phyloP scores from a whole-genome alignment of 192 early-diverging fungal species.

The Umbelopsis vinacea region DNA sequence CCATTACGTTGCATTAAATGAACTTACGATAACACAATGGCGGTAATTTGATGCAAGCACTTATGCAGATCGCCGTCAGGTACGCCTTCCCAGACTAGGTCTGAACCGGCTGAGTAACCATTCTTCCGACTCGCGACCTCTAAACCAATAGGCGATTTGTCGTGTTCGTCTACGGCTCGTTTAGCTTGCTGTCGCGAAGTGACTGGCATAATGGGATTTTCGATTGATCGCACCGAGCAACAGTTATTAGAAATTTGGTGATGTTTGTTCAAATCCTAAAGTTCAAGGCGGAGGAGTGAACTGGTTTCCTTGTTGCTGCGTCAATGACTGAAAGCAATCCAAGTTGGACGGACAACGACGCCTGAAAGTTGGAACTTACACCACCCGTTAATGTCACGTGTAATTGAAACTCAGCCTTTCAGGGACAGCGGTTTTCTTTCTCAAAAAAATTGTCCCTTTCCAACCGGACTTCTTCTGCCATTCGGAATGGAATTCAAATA shows the following conservation, averaged over 20 bases:
- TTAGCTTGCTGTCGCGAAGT: slow-evolving; percentile 18
- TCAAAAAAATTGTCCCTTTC: neutral
- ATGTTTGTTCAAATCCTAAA: neutral
- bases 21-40: slow-evolving; percentile 9
- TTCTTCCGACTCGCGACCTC: neutral
- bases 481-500: slow-evolving; percentile 28
- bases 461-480: neutral
- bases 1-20: too few relatives aligned
- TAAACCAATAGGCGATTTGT: slow-evolving; percentile 1
- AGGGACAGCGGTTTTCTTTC: neutral
- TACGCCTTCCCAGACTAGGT: neutral
- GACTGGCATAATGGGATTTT: slow-evolving; percentile 18
- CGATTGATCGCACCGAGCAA: slow-evolving; percentile 4
- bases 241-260: neutral
- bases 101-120: neutral
- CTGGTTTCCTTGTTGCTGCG: neutral
- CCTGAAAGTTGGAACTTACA: too few relatives aligned
- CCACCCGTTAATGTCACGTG: neutral
- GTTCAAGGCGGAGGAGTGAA: neutral
- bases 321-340: neutral
- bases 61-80: slow-evolving; percentile 2
- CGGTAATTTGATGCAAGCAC: neutral
- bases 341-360: too few relatives aligned
- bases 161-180: neutral
- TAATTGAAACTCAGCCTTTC: slow-evolving; percentile 1